Conservation (phyloP, 2,329 filamentous ascomycete species). For the Cryphonectria parasitica region DNA sequence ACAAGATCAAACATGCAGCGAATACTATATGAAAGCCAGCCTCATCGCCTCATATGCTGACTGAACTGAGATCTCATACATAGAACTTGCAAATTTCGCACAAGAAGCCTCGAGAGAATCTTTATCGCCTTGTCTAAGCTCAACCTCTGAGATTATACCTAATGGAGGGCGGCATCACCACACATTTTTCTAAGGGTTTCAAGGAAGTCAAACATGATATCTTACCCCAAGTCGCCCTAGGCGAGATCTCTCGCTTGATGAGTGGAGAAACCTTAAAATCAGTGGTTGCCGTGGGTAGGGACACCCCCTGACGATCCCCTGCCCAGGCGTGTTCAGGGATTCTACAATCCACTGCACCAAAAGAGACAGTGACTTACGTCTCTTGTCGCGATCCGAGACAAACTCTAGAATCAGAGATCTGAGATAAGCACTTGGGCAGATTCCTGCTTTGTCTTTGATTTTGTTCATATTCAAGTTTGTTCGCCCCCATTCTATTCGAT, state of each 20-base stretch:
- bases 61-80: no score
- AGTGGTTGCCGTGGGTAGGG: neutral
- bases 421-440: neutral
- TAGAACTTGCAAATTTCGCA: no score
- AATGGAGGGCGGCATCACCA: neutral
- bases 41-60: no score
- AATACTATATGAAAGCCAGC: neutral
- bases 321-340: neutral
- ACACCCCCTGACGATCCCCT: neutral
- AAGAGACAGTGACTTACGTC: neutral
- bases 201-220: neutral
- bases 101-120: no score
- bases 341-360: neutral
- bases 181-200: neutral
- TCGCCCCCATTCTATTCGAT: neutral
- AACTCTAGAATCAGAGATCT: neutral
- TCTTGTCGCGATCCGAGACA: neutral
- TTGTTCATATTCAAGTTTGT: neutral
- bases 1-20: neutral
- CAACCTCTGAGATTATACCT: neutral
- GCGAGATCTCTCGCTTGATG: slow-evolving; percentile 3
- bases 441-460: neutral
- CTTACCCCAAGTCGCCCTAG: neutral
- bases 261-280: slow-evolving; percentile 7
- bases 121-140: neutral